Base-by-base conservation (phyloP, 768 basidiomycete species). In the Saitozyma sp. region DNA sequence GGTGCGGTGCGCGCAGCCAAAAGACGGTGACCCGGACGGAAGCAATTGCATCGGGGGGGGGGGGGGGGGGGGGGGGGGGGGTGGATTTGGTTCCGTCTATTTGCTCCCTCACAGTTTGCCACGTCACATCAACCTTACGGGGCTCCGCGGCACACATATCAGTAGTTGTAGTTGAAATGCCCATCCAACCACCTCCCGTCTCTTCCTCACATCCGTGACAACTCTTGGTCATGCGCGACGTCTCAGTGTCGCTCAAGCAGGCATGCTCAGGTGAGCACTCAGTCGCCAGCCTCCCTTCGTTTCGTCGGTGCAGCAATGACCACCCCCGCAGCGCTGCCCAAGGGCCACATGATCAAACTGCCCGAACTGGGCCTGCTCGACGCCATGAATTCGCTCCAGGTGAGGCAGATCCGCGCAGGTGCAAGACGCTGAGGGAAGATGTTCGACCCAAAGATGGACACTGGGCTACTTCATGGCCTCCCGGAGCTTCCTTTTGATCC, bases 311-410 rank as follows among this genome's bases (percentile, higher is more conserved):
- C 29, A 29, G 29, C 29, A 29, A 29, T 29, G 29, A 29, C 29
- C 29, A 29, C 29, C 29, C 29, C 4, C 42, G 54, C 60, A 85
- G 91, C 86, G 48, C 86, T 95, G 85, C 81, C 84, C 39, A 80
- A 83, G 0, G 86, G 86, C 11, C 83, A 83, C 43, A 80, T 92
- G 61, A 63, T 92, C 7, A 83, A 91, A 41, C 86, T 86, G 70
- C 84, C 87, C 0, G 85, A 84, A 39, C 88, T 91, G 68, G 85
- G 86, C 16, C 82, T 95, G 52, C 84, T 88, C 64, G 93, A 97
- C 64, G 88, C 91, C n/a, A 95, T 97, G 92, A 89, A 89, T 69
- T 90, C 91, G 13, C 86, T 96, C 58, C 89, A 93, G 85, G 91
- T 29, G 29, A 29, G 29, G 29, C 29, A 29, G n/a, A 29, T 29